Base-by-base conservation (phyloP, 352 stramenopile genomes). In the Labyrinthula sp. region DNA sequence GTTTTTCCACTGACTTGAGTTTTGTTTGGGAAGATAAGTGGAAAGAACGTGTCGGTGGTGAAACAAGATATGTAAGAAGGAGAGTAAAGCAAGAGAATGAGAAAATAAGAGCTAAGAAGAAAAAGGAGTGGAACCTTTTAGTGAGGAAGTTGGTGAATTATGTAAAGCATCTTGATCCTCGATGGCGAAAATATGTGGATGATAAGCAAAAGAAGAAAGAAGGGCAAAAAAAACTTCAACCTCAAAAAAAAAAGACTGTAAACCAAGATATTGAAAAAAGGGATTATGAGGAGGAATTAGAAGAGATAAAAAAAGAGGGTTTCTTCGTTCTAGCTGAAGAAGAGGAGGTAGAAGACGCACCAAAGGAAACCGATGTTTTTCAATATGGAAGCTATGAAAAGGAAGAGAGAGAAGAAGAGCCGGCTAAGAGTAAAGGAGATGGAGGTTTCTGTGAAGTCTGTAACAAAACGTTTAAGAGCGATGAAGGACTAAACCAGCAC, bases 101-200 rank as follows among this genome's bases (percentile, higher is more conserved):
- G 12, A 55, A 55, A 30, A 40, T 26, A 2, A 35, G 46, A 14
- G 21, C 36, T 22, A 10, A 12, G 18, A 25, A 22, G 15, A 50
- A 45, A 12, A 26, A 40, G 10, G 38, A 50, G 3, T 55, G 52
- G 20, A 55, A 55, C 27, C 36, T 54, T 12, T 20, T 40, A 28
- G 46, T 55, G 17, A 35, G 46, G 14, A 54, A 17, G 6, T 30
- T 55, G 20, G 46, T 50, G 5, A 18, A 22, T 8, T 55, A 29
- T 22, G 22, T 55, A 12, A 57, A 56, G 46, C 48, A 55, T 18
- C 34, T 35, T 28, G 46, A 55, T 30, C 48, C 48, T 28, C 46
- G 46, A 10, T 10, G 38, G 7, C 17, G 40, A 6, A n/a, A 48
- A 35, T 6, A 38, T 2, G 38, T 24, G 1, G 15, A 45, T 8